These are phyloP conservation scores for Colletotrichum horii DNA, from an alignment of 2,329 filamentous ascomycete species.

Conservation along the genomic window DNA sequence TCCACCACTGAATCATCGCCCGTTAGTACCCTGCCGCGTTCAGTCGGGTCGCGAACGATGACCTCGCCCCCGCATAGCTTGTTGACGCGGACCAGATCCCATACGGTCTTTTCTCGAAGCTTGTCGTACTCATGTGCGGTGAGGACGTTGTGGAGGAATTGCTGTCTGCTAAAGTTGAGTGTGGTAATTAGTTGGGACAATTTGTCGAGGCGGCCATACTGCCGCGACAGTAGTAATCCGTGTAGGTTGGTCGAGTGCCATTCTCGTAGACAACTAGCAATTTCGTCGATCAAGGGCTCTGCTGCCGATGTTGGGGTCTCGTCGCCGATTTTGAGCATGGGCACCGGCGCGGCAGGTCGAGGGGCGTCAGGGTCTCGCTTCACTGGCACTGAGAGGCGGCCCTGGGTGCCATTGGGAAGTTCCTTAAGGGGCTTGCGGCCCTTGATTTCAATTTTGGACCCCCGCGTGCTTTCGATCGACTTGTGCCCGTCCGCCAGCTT, in stretches of 20 bases:
- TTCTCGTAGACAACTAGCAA: constrained; percentile 93
- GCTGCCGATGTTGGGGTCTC: constrained; percentile 89
- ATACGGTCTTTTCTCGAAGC: constrained; percentile 88
- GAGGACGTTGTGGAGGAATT: constrained; percentile 92
- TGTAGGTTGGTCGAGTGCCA: constrained; percentile 99
- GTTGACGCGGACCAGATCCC: constrained; percentile 93
- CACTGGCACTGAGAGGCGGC: constrained; percentile 51
- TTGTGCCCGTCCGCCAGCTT: constrained; percentile 35
- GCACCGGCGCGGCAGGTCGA: constrained; percentile 89
- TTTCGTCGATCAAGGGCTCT: constrained; percentile 95
- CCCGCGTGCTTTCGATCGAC: constrained; percentile 23
- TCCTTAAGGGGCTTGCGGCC: constrained; percentile 31
- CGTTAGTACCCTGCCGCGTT: constrained; percentile 84
- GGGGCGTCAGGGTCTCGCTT: constrained; percentile 70
- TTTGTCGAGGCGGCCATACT: constrained; percentile 82
- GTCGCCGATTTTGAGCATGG: constrained; percentile 97
- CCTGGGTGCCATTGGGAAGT: constrained; percentile 43
- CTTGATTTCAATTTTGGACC: constrained; percentile 17
- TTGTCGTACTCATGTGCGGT: constrained; percentile 83
- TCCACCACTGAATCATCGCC: constrained; percentile 93
- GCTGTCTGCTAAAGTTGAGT: constrained; percentile 85
- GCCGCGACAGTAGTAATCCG: constrained; percentile 81
- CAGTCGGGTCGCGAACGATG: constrained; percentile 87
- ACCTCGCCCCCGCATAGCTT: constrained; percentile 93
- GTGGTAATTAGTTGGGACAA: constrained; percentile 80